These are phyloP conservation scores for Candida glucosophila DNA, from an alignment of 1,139 yeast species.

Conservation along the genomic window DNA sequence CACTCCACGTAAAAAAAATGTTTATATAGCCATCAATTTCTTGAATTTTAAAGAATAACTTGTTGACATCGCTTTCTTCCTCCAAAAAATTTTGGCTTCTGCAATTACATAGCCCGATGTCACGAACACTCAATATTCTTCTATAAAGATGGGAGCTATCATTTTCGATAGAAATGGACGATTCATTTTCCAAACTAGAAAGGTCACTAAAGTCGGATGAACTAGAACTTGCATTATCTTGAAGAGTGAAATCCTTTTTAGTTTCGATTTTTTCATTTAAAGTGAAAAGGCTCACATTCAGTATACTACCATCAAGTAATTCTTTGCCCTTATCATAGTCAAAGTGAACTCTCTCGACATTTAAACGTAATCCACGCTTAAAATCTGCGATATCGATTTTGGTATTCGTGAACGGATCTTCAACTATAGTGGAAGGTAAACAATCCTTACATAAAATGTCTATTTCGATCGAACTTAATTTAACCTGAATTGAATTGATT, in stretches of 20 bases:
- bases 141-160: slow-evolving; percentile 19
- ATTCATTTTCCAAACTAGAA: slow-evolving; percentile 24
- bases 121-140: slow-evolving; percentile 23
- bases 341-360: slow-evolving; percentile 14
- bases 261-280: slow-evolving; percentile 33
- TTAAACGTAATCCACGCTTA: slow-evolving; percentile 31
- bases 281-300: slow-evolving; percentile 24
- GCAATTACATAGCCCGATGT: slow-evolving; percentile 19
- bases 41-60: slow-evolving; percentile 20
- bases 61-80: slow-evolving; percentile 11
- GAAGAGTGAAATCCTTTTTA: slow-evolving; percentile 27
- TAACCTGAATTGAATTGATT: slow-evolving; percentile 18
- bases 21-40: slow-evolving; percentile 34
- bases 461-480: slow-evolving; percentile 19
- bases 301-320: slow-evolving; percentile 12
- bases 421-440: slow-evolving; percentile 25
- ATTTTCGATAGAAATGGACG: slow-evolving; percentile 12
- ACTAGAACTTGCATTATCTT: slow-evolving; percentile 11
- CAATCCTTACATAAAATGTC: slow-evolving; percentile 37
- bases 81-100: slow-evolving; percentile 6
- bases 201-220: slow-evolving; percentile 27
- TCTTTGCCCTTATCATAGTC: slow-evolving; percentile 16
- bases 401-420: slow-evolving; percentile 14
- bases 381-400: slow-evolving; percentile 30
- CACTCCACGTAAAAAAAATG: slow-evolving; percentile 37